A percentile compares a stretch with the other conserved stretches of the same genome.
phyloP scores from a whole-genome alignment of 2,329 filamentous ascomycete genomes.

The Aspergillus chevalieri region DNA sequence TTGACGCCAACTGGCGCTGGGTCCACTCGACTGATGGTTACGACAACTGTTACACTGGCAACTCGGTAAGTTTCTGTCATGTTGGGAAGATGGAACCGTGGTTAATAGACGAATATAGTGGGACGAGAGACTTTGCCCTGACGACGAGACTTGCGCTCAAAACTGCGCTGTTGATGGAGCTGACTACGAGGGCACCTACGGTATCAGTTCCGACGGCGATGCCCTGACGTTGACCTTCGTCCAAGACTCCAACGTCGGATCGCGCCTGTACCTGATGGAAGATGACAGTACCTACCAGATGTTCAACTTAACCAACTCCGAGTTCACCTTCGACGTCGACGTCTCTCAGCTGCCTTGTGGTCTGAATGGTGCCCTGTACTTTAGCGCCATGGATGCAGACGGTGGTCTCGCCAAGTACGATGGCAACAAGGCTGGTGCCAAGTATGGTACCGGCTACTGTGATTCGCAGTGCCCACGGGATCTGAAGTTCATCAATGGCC shows the following conservation, averaged over 20 bases:
- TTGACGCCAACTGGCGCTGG: conserved; percentile 57
- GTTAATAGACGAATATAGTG: conserved; percentile 19
- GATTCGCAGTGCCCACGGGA: conserved; percentile 52
- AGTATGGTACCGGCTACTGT: conserved; percentile 59
- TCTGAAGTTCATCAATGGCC: conserved; percentile 37
- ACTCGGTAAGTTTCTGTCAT: conserved; percentile 23
- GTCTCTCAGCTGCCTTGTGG: conserved; percentile 63
- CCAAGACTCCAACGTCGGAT: conserved; percentile 38
- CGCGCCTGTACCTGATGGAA: conserved; percentile 60
- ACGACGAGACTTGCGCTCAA: conserved; percentile 44
- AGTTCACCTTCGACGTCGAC: conserved; percentile 68
- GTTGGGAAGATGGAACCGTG: neutral
- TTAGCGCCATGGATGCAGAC: conserved; percentile 54
- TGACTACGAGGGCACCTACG: conserved; percentile 48
- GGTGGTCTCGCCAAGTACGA: conserved; percentile 50
- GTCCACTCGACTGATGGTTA: conserved; percentile 42
- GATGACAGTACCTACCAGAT: conserved; percentile 56
- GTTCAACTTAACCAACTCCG: conserved; percentile 58
- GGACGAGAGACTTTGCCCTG: conserved; percentile 44
- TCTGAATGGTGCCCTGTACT: conserved; percentile 65
- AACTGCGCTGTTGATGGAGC: conserved; percentile 55
- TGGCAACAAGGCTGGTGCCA: conserved; percentile 51
- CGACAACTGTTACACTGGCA: conserved; percentile 53
- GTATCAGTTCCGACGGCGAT: conserved; percentile 46
- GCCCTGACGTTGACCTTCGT: conserved; percentile 45